Percentiles rank a stretch among this genome's conserved stretches.
These are phyloP conservation scores for Magnolia changhungtana DNA, from an alignment of 164 flowering plant species.

Conservation along the genomic window DNA sequence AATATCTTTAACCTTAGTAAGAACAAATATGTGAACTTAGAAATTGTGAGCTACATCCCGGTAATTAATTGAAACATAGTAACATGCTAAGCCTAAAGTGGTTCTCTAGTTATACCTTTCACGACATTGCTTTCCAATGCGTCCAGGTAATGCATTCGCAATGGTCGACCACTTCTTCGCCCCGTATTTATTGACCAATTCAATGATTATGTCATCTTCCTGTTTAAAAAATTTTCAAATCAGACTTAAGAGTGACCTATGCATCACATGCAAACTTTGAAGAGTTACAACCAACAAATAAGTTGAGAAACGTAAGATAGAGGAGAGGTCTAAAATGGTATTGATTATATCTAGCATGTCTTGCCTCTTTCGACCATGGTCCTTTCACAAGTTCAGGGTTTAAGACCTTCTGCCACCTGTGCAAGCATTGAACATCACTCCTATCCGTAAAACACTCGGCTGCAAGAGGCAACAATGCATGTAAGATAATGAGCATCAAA, in stretches of 20 bases:
- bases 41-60: not conserved
- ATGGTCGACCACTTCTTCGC: constrained; percentile 50
- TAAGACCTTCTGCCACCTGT: constrained; percentile 59
- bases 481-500: not conserved
- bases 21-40: not conserved
- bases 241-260: not conserved
- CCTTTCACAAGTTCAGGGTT: constrained; percentile 58
- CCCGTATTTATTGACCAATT: constrained; percentile 41
- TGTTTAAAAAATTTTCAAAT: constrained; percentile 10
- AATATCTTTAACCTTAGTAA: not conserved
- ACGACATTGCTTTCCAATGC: constrained; percentile 60
- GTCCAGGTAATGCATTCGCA: constrained; percentile 51
- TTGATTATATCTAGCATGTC: not conserved
- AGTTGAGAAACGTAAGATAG: not conserved
- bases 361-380: constrained; percentile 57
- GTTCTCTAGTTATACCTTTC: constrained; percentile 36
- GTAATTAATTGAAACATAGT: not conserved
- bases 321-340: not conserved
- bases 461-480: constrained; percentile 15
- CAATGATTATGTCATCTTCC: constrained; percentile 49
- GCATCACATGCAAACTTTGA: not conserved
- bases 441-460: constrained; percentile 60
- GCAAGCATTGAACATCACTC: constrained; percentile 56
- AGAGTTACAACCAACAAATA: not conserved
- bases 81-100: not conserved